Conservation (phyloP, 2,329 filamentous ascomycete species). For the Coniella vitis region DNA sequence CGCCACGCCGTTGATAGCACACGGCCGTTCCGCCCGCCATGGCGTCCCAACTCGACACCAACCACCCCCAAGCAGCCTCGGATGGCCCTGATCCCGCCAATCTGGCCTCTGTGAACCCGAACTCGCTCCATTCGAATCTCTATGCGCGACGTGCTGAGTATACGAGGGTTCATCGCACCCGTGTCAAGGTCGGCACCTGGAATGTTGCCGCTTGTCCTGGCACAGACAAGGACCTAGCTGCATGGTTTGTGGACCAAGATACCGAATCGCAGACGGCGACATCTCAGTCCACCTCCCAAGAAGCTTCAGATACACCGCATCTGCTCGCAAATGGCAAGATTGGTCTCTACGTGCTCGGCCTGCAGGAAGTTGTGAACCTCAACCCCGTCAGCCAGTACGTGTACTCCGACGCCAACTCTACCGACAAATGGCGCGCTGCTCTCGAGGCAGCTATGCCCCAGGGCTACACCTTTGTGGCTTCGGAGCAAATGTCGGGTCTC, state of each 20-base stretch:
- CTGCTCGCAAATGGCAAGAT: slow-evolving; percentile 61
- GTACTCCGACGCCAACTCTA: slow-evolving; percentile 65
- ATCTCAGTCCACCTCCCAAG: slow-evolving; percentile 20
- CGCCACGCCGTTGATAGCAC: too few relatives aligned
- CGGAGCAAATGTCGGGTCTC: slow-evolving; percentile 81
- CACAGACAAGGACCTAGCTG: slow-evolving; percentile 78
- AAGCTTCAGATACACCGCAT: slow-evolving; percentile 28
- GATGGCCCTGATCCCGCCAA: slow-evolving; percentile 13
- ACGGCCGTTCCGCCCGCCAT: neutral
- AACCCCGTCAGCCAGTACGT: slow-evolving; percentile 71
- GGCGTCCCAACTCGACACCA: too few relatives aligned
- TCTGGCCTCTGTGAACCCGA: slow-evolving; percentile 35
- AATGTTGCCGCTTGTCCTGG: slow-evolving; percentile 83
- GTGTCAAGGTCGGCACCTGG: slow-evolving; percentile 90
- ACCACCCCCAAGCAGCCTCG: slow-evolving; percentile 3
- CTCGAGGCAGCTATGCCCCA: slow-evolving; percentile 66
- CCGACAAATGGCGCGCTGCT: slow-evolving; percentile 74
- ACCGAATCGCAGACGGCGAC: slow-evolving; percentile 33
- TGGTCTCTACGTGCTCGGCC: slow-evolving; percentile 79
- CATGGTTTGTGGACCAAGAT: slow-evolving; percentile 80
- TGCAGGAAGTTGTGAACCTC: slow-evolving; percentile 90
- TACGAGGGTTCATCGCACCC: slow-evolving; percentile 64
- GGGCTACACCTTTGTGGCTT: slow-evolving; percentile 69
- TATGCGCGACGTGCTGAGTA: slow-evolving; percentile 74
- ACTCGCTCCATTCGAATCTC: slow-evolving; percentile 58